Base-by-base conservation (phyloP, 2,329 filamentous ascomycete species). In the Fusarium pseudograminearum region DNA sequence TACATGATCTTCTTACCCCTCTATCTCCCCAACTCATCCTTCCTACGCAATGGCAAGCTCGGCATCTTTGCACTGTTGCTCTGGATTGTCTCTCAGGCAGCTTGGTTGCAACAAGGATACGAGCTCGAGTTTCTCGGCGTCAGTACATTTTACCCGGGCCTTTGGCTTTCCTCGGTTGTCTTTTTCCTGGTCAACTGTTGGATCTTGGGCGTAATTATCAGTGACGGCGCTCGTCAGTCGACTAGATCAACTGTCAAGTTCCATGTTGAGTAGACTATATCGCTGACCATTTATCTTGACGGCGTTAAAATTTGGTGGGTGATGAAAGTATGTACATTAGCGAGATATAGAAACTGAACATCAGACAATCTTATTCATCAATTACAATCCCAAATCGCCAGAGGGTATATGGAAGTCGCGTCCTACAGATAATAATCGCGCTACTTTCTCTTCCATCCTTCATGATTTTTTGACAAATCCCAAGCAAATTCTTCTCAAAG, bases 1-100 rank as follows among this genome's bases (percentile, higher is more conserved):
- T 98, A 99, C 80, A 90, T 98, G 80, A 89, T 98, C 70, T 93
- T 99, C 73, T 84, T 98, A 4, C 96, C 96, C 0, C 90, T 98
- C 51, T 97, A 98, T 78, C 89, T 99, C 0, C 94, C 95, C 0
- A 82, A 82, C 38, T 98, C 94, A 0, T 91, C 91, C 0, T 85
- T 98, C 16, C 81, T 97, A 1, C 80, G 78, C 7, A 84, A 81
- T 4, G 88, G 88, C 1, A 75, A 76, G 8, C 80, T 91, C 5
- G 96, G 96, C 3, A 62, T 92, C 2, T 73, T 83, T 0, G 92
- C 92, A 1, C 82, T 93, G 8, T 73, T 81, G 2, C 80, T 94
- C 7, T 99, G 96, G 96, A 80, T 97, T 1, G 75, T 85, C 4
- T 88, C 89, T 1, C 95, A 98, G 82, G 92, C 83, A 1, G 80